Evolutionary conservation across 1,284 basidiomycete genomes (phyloP).

Genomic region (Afroboletus lepidellus): DNA sequence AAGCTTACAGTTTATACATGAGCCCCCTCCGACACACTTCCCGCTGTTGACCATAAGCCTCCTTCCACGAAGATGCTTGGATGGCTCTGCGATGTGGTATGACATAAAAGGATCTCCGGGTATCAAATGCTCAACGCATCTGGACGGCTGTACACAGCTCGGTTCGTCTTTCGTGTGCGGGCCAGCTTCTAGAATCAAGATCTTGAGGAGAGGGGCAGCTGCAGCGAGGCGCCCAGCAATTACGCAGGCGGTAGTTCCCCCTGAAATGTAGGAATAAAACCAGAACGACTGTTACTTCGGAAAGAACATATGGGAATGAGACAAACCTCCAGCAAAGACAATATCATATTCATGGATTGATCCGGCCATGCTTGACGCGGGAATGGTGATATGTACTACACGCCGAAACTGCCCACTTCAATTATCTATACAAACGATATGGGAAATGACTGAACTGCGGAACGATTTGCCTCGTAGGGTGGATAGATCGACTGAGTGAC

Average conservation of each 20-base stretch:
- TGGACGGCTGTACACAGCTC: slow-evolving; percentile 34
- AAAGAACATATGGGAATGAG: slow-evolving; percentile 3
- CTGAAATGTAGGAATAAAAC: slow-evolving; percentile 24
- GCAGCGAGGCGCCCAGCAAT: slow-evolving; percentile 43
- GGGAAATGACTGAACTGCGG: neutral
- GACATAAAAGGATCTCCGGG: slow-evolving; percentile 38
- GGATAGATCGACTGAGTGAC: too few relatives aligned
- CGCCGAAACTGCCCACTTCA: too few relatives aligned
- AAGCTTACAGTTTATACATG: neutral
- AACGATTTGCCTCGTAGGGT: too few relatives aligned
- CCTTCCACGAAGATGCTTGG: slow-evolving; percentile 44
- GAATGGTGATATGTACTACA: neutral
- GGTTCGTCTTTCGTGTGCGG: slow-evolving; percentile 34
- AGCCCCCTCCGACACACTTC: slow-evolving; percentile 21
- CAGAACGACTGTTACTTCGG: neutral
- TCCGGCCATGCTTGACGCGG: slow-evolving; percentile 7
- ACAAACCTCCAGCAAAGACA: slow-evolving; percentile 32
- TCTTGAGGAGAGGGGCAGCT: slow-evolving; percentile 40
- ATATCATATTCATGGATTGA: slow-evolving; percentile 22
- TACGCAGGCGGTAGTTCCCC: slow-evolving; percentile 43
- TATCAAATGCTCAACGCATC: slow-evolving; percentile 28
- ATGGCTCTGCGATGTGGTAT: slow-evolving; percentile 42
- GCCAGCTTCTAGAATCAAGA: slow-evolving; percentile 44
- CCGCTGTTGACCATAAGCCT: slow-evolving; percentile 44
- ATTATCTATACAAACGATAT: slow-evolving; percentile 8